These are phyloP conservation scores for Hypoxylon sp. DNA, from an alignment of 2,329 filamentous ascomycete genomes.

Conservation along the genomic window DNA sequence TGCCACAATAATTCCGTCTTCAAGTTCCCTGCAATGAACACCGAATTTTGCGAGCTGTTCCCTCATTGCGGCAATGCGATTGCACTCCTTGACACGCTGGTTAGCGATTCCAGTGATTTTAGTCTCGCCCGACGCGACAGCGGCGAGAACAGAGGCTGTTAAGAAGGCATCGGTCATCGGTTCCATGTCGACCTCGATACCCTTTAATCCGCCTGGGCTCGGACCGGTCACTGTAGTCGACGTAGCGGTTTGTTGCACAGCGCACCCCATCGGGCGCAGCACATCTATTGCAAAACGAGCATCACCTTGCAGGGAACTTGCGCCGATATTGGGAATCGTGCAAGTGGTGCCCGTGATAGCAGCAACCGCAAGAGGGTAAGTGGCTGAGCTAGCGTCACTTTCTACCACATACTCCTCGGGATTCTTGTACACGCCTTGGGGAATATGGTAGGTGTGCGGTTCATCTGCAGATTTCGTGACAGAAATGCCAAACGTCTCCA, in stretches of 20 bases:
- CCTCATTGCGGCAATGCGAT: constrained; percentile 95
- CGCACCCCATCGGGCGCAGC: constrained; percentile 91
- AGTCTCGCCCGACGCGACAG: constrained; percentile 86
- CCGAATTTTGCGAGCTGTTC: constrained; percentile 95
- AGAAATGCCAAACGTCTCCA: constrained; percentile 88
- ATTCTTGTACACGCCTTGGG: constrained; percentile 84
- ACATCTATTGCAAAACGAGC: constrained; percentile 94
- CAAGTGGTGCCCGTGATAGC: constrained; percentile 96
- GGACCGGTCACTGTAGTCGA: constrained; percentile 96
- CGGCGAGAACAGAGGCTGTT: constrained; percentile 91
- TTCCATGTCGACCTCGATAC: constrained; percentile 93
- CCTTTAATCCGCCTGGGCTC: constrained; percentile 76
- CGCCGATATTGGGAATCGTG: constrained; percentile 96
- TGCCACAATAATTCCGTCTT: constrained; percentile 88
- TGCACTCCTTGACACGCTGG: constrained; percentile 97
- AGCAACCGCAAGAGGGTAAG: constrained; percentile 92
- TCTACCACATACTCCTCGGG: constrained; percentile 90
- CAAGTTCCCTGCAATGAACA: constrained; percentile 85
- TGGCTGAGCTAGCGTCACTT: constrained; percentile 97
- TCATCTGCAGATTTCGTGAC: constrained; percentile 83
- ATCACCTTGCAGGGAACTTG: constrained; percentile 91
- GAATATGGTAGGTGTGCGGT: constrained; percentile 93
- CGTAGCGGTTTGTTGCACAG: constrained; percentile 83
- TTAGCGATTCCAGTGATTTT: constrained; percentile 95
- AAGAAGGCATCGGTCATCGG: constrained; percentile 99